These are phyloP conservation scores for Allantophomopsis cytisporea DNA, from an alignment of 2,329 filamentous ascomycete genomes.

Conservation along the genomic window DNA sequence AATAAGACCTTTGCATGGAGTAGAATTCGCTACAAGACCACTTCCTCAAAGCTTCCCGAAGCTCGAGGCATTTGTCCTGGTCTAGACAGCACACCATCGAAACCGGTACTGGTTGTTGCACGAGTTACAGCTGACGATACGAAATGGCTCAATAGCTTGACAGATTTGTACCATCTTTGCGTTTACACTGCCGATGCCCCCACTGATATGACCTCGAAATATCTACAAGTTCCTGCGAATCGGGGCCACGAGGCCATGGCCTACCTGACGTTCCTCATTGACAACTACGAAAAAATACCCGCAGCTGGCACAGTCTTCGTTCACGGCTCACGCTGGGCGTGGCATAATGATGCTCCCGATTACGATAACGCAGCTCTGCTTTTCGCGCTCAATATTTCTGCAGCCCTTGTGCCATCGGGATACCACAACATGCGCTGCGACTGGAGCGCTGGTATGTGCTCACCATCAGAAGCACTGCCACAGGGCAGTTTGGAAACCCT, in stretches of 20 bases:
- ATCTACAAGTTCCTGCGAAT: conserved; percentile 19
- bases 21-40: too few relatives aligned
- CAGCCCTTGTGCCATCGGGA: conserved; percentile 22
- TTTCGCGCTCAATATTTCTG: conserved; percentile 20
- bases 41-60: too few relatives aligned
- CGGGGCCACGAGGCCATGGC: conserved; percentile 31
- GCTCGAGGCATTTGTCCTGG: too few relatives aligned
- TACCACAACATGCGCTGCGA: conserved; percentile 36
- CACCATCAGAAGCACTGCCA: too few relatives aligned
- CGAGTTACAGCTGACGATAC: conserved; percentile 24
- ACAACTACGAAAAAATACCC: conserved; percentile 27
- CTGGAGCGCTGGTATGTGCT: conserved; percentile 22
- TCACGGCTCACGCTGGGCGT: conserved; percentile 16
- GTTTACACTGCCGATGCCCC: conserved; percentile 26
- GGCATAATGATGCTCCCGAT: conserved; percentile 27
- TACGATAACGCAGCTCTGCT: conserved; percentile 31
- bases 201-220: conserved; percentile 10
- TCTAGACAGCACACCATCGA: too few relatives aligned
- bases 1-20: too few relatives aligned
- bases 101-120: too few relatives aligned
- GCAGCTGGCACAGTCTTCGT: conserved; percentile 22
- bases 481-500: too few relatives aligned
- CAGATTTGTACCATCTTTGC: conserved; percentile 6
- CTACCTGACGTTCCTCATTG: conserved; percentile 30
- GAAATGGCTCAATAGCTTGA: conserved; percentile 25